These are phyloP conservation scores for Ramaria sp. DNA, from an alignment of 768 basidiomycete genomes.

Conservation along the genomic window DNA sequence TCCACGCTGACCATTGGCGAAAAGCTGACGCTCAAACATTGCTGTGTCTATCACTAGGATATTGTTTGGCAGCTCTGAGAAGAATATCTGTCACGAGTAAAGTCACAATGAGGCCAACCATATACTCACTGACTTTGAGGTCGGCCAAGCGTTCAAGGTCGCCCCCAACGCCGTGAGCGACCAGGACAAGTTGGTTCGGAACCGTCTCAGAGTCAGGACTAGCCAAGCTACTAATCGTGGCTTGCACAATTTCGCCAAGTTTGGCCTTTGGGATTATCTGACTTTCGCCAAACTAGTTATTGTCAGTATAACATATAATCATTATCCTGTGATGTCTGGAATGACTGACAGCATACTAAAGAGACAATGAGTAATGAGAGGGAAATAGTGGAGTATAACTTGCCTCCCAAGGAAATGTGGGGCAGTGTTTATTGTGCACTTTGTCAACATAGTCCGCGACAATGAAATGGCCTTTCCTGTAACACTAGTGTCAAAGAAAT, in stretches of 20 bases:
- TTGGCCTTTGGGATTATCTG: slow-evolving; percentile 58
- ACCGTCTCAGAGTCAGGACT: slow-evolving; percentile 70
- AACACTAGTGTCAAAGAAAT: slow-evolving; percentile 10
- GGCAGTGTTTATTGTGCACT: slow-evolving; percentile 47
- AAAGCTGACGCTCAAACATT: slow-evolving; percentile 52
- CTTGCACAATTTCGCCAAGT: slow-evolving; percentile 61
- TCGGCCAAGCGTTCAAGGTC: slow-evolving; percentile 59
- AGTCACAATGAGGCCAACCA: not conserved
- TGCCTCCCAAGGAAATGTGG: slow-evolving; percentile 67
- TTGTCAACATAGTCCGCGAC: slow-evolving; percentile 61
- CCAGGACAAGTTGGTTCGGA: slow-evolving; percentile 60
- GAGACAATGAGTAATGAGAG: slow-evolving; percentile 2
- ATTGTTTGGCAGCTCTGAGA: slow-evolving; percentile 62
- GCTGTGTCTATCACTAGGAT: slow-evolving; percentile 57
- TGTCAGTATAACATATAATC: not conserved
- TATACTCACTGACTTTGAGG: slow-evolving; percentile 64
- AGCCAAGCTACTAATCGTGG: slow-evolving; percentile 61
- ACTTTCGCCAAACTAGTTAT: slow-evolving; percentile 65
- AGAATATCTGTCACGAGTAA: not conserved
- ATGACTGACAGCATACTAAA: slow-evolving; percentile 11
- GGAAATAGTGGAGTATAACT: slow-evolving; percentile 18
- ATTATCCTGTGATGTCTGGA: not conserved
- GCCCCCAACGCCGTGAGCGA: slow-evolving; percentile 48
- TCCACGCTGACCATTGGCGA: slow-evolving; percentile 44
- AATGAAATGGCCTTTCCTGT: slow-evolving; percentile 59